Evolutionary conservation across 371 early-diverging fungal genomes (phyloP).

Genomic region (Mortierella sp.): DNA sequence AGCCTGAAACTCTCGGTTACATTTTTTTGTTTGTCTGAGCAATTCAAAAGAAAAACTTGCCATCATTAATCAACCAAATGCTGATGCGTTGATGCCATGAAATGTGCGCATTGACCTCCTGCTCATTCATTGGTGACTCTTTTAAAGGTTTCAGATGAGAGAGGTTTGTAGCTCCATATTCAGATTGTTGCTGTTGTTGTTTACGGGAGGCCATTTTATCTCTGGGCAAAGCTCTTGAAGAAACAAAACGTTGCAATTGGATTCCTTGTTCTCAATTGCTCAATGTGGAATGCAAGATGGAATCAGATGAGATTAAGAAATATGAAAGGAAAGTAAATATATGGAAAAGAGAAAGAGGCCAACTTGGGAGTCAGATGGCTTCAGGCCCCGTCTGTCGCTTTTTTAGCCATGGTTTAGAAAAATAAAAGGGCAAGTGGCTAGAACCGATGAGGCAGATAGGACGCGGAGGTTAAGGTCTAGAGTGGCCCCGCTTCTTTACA

Average conservation of each 20-base stretch:
- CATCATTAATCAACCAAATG: constrained; percentile 60
- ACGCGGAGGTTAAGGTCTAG: too few relatives aligned
- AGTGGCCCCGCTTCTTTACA: too few relatives aligned
- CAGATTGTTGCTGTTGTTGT: not conserved
- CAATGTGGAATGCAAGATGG: too few relatives aligned
- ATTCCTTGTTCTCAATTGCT: not conserved
- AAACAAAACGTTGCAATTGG: not conserved
- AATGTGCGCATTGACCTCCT: constrained; percentile 15
- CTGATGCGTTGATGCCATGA: constrained; percentile 33
- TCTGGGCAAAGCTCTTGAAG: not conserved
- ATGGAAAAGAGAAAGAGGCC: not conserved
- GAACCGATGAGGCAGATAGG: too few relatives aligned
- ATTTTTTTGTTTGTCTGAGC: not conserved
- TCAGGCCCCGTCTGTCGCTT: not conserved
- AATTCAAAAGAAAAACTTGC: constrained; percentile 16
- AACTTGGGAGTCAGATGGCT: not conserved
- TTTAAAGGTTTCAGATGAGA: constrained; percentile 5
- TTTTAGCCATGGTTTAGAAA: too few relatives aligned
- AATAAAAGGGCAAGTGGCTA: too few relatives aligned
- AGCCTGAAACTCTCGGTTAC: too few relatives aligned
- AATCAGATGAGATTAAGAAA: not conserved
- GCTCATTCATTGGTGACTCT: not conserved
- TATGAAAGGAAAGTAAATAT: not conserved
- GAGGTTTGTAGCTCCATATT: not conserved
- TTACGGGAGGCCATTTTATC: too few relatives aligned